Evolutionary conservation across 2,329 filamentous ascomycete species (phyloP).

Genomic region (Orbilia brochopaga): DNA sequence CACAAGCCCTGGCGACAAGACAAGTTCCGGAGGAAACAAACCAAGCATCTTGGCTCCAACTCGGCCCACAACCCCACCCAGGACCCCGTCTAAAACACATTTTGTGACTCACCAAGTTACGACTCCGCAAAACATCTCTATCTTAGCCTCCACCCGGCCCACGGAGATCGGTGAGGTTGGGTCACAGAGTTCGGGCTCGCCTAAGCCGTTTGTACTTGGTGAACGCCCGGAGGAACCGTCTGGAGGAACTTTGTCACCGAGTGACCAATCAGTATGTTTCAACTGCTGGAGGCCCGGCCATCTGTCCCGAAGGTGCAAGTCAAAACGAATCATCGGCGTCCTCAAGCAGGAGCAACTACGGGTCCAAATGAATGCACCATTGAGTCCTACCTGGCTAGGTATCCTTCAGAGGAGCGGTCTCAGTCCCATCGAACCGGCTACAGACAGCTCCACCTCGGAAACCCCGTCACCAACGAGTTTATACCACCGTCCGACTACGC

Average conservation of each 20-base stretch:
- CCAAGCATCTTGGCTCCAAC: background rate
- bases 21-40: background rate
- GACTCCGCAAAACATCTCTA: too few species aligned
- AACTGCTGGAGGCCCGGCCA: conserved; percentile 33
- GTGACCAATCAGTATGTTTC: conserved; percentile 9
- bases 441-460: background rate
- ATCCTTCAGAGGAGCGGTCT: conserved; percentile 7
- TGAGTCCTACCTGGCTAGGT: conserved; percentile 15
- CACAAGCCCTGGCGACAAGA: background rate
- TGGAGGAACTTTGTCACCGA: background rate
- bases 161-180: background rate
- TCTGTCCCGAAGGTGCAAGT: conserved; percentile 3
- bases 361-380: conserved; percentile 7
- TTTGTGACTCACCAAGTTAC: too few species aligned
- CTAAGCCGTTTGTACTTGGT: conserved; percentile 10
- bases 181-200: background rate
- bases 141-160: background rate
- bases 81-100: background rate
- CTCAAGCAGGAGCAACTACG: conserved; percentile 11
- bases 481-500: background rate
- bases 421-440: background rate
- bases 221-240: conserved; percentile 13
- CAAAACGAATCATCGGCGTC: background rate
- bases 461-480: background rate
- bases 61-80: background rate